phyloP scores from a whole-genome alignment of 1,284 basidiomycete species.

The Ceratobasidium sp. region DNA sequence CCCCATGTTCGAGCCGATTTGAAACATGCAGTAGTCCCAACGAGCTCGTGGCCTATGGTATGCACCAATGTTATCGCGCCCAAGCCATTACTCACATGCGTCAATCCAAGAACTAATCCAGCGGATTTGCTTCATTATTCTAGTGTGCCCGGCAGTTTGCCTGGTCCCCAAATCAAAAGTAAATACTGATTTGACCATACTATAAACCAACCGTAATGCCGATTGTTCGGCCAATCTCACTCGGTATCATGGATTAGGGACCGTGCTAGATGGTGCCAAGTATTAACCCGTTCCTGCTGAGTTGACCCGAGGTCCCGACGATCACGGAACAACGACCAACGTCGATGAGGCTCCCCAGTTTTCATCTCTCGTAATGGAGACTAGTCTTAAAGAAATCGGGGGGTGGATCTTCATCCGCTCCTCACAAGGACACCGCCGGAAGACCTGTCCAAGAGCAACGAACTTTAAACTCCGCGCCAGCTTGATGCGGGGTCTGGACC shows the following conservation, averaged over 20 bases:
- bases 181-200: neutral
- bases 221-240: neutral
- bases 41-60: too few species aligned
- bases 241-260: neutral
- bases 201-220: too few species aligned
- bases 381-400: constrained; percentile 7
- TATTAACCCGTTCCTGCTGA: neutral
- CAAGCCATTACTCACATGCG: too few species aligned
- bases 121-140: neutral
- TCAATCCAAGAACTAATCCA: neutral
- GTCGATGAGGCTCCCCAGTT: constrained; percentile 1
- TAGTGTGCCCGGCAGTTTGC: neutral
- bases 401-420: neutral
- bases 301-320: neutral
- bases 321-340: neutral
- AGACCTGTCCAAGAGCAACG: neutral
- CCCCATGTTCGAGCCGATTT: too few species aligned
- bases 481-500: neutral
- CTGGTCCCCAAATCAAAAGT: neutral
- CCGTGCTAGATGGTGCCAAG: neutral
- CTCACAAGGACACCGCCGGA: neutral
- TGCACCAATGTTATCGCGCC: too few species aligned
- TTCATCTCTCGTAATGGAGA: constrained; percentile 1
- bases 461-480: constrained; percentile 17
- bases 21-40: too few species aligned